These are phyloP conservation scores for Rhizopogon rudus DNA, from an alignment of 768 basidiomycete genomes.

Conservation along the genomic window DNA sequence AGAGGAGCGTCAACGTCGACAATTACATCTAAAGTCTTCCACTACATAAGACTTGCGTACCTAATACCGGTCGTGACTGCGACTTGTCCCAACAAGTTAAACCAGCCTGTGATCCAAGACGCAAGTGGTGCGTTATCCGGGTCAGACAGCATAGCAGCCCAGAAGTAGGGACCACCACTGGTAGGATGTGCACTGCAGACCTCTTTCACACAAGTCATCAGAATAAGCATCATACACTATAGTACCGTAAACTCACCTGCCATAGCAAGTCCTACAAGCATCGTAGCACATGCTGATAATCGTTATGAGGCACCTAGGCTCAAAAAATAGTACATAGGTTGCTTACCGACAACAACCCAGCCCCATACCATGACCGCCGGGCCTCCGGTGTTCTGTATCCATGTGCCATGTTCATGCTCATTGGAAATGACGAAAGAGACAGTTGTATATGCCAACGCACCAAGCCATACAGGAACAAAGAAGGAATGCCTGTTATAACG, in stretches of 20 bases:
- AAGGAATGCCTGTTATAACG: slow-evolving; percentile 67
- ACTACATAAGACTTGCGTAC: slow-evolving; percentile 21
- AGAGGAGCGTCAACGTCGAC: background rate
- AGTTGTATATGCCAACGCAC: slow-evolving; percentile 32
- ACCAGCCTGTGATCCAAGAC: slow-evolving; percentile 76
- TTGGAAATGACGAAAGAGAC: background rate
- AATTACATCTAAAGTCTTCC: background rate
- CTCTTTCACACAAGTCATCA: slow-evolving; percentile 16
- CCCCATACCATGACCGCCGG: slow-evolving; percentile 78
- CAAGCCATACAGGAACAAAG: slow-evolving; percentile 64
- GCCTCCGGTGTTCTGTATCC: slow-evolving; percentile 60
- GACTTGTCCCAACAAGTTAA: slow-evolving; percentile 71
- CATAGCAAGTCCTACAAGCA: slow-evolving; percentile 72
- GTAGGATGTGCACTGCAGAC: slow-evolving; percentile 62
- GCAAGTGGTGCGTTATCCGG: slow-evolving; percentile 56
- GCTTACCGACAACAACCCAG: slow-evolving; percentile 58
- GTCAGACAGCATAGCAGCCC: slow-evolving; percentile 72
- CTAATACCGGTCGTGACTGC: slow-evolving; percentile 74
- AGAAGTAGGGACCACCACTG: slow-evolving; percentile 73
- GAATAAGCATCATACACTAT: background rate
- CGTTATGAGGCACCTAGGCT: background rate
- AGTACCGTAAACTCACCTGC: slow-evolving; percentile 40
- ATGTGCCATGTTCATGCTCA: background rate
- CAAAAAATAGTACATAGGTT: background rate
- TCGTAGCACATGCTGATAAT: slow-evolving; percentile 54